Base-by-base conservation (phyloP, 805 yeast genomes). In the Ogataea methylovora region DNA sequence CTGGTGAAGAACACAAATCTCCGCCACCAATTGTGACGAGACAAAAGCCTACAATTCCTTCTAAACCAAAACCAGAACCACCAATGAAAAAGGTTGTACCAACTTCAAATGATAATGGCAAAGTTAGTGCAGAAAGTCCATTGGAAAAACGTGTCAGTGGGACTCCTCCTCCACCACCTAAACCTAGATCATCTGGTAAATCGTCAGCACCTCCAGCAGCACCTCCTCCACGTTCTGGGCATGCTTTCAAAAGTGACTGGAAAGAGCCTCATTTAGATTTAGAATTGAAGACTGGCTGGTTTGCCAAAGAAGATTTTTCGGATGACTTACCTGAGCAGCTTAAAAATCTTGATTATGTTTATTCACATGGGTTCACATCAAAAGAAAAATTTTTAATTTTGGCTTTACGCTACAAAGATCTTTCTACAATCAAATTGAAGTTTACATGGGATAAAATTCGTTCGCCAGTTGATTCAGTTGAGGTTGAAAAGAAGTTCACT, bases 201-300 rank as follows among this genome's bases (percentile, higher is more conserved):
- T 39, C 43, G 8, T 29, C 32, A 5, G 40, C 44, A 17, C 48
- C 54, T 10, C 49, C 64, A 5, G 46, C 44, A 2, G 48, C 46
- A 2, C 38, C 53, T 8, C 56, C 54, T 7, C 41, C 42, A 16
- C 16, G 26, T 11, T 8, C 28, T 5, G 13, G 28, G 8, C 10
- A 32, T 4, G 14, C 40, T 1, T 46, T 33, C 0, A 61, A 58
- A 2, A 24, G 37, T 9, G 33, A 32, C 8, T 52, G 60, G 61
- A 43, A 37, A 24, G 46, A 47, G 7, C 71, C 73, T 0, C 46
- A 49, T 15, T 29, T 70, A 2, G 65, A 73, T 41, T 43, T 72
- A 23, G 69, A 72, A 30, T 49, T 73, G 3, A 34, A 48, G 0
- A 45, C 65, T 0, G 67, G 69, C 2, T 74, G 79, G 79, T 73